A percentile compares a stretch with the other conserved stretches of the same genome.
phyloP scores from a whole-genome alignment of 139 green algal genomes.

The Chlamydomonas schloesseri region DNA sequence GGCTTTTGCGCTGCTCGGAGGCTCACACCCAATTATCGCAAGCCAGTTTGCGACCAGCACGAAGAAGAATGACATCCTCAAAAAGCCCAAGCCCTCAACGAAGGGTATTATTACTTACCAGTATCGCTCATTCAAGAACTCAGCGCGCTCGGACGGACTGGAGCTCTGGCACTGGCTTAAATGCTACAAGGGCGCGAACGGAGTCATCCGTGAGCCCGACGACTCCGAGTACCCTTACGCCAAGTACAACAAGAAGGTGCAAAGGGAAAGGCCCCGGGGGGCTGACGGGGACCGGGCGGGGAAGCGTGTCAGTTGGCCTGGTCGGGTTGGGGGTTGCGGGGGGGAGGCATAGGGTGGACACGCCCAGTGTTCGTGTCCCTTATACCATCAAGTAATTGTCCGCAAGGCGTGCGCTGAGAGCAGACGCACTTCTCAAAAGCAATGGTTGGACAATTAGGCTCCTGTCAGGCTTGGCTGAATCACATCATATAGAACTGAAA shows the following conservation, averaged over 20 bases:
- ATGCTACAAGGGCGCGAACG: conserved; percentile 81
- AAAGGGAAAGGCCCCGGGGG: not conserved
- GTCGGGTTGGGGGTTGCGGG: not conserved
- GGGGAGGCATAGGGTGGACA: no score
- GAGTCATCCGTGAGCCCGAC: conserved; percentile 73
- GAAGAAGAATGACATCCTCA: conserved; percentile 54
- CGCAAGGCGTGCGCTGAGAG: no score
- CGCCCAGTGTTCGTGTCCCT: no score
- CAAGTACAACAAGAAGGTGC: conserved; percentile 94
- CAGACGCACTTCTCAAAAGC: no score
- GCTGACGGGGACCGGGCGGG: not conserved
- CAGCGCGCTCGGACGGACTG: conserved; percentile 77
- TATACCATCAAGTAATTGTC: no score
- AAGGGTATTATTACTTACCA: conserved; percentile 68
- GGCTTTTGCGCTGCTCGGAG: conserved; percentile 89
- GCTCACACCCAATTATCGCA: conserved; percentile 86
- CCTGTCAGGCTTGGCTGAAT: no score
- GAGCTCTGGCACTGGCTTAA: conserved; percentile 90
- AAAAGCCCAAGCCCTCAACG: conserved; percentile 59
- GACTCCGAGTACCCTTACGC: conserved; percentile 86
- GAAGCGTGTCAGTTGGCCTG: not conserved
- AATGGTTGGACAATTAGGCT: no score
- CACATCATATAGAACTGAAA: no score
- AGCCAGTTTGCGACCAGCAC: conserved; percentile 61
- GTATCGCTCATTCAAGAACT: conserved; percentile 83